Evolutionary conservation across 2,329 filamentous ascomycete species (phyloP).

Genomic region (Colletotrichum siamense): DNA sequence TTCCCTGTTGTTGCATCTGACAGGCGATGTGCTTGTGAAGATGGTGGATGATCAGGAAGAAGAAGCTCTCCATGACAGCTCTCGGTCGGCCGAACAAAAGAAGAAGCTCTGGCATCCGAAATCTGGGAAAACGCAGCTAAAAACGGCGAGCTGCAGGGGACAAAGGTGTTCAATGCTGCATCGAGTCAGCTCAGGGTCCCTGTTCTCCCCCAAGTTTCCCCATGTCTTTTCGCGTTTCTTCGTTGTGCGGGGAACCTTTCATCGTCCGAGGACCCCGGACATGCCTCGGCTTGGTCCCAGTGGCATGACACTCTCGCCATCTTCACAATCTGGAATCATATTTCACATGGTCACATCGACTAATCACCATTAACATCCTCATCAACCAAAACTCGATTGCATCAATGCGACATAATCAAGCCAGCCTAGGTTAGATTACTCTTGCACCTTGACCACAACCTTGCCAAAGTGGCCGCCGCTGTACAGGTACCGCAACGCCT

Average conservation of each 20-base stretch:
- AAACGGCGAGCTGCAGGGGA: background rate
- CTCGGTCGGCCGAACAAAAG: background rate
- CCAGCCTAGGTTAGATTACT: conserved; percentile 15
- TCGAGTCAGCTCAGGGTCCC: conserved; percentile 4
- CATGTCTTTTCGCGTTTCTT: background rate
- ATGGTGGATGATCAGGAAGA: background rate
- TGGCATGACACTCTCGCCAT: background rate
- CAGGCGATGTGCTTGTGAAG: background rate
- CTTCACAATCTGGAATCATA: no score
- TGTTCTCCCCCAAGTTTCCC: background rate
- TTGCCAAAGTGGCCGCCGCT: conserved; percentile 64
- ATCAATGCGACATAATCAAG: background rate
- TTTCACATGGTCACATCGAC: background rate
- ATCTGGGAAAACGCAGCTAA: background rate
- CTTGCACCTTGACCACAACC: conserved; percentile 51
- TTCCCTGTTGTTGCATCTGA: background rate
- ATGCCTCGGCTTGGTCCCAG: conserved; percentile 11
- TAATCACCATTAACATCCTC: background rate
- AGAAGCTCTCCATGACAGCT: background rate
- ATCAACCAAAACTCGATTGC: background rate
- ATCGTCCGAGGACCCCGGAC: background rate
- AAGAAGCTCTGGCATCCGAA: background rate
- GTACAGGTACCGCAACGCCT: conserved; percentile 58
- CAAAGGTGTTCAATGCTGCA: background rate
- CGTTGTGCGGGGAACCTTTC: background rate